Evolutionary conservation across 1,139 yeast species (phyloP), one percentile per base, ranked within the genome.

Genomic region (Pichia inconspicua): DNA sequence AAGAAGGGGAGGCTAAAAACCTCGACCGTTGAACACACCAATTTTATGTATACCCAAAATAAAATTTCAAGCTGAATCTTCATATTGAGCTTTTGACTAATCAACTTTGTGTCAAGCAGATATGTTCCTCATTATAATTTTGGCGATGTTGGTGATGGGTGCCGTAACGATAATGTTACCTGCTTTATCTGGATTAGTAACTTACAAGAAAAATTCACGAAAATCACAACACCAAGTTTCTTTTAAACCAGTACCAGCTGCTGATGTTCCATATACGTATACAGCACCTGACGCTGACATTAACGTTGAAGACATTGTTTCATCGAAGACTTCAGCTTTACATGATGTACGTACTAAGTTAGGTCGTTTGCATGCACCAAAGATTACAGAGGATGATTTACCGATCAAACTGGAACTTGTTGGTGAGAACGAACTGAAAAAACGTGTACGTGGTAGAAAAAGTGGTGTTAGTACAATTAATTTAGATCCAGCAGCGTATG

Each of bases 211-310:
- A 45, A 63, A 62, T 40, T 63, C 63, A 17, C 22, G 19, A 10
- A 35, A 35, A 14, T 9, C 8, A 8, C 12, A 32, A 42, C 9
- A 42, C 22, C 28, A 37, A 35, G 6, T 42, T 52, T 43, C 51
- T 44, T 46, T 40, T 43, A 32, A 41, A 41, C 19, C 19, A 15
- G n/a, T 35, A 27, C 19, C 35, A 22, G 7, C 27, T 28, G n/a
- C 19, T 14, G 15, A 40, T 10, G 27, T 27, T 15, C 48, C 47
- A 4, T 51, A 41, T 39, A 46, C 48, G 46, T 70, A 70, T 53
- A 54, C 67, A 17, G 69, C 74, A 5, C 74, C 74, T 15, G 73
- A 70, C 53, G 72, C 64, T 25, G 55, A 51, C 10, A 34, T 50
- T 11, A 47, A 41, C 12, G 49, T 40, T 8, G 47, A 55, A 42